phyloP scores from a whole-genome alignment of 2,329 filamentous ascomycete species.

The Neonectria neomacrospora region DNA sequence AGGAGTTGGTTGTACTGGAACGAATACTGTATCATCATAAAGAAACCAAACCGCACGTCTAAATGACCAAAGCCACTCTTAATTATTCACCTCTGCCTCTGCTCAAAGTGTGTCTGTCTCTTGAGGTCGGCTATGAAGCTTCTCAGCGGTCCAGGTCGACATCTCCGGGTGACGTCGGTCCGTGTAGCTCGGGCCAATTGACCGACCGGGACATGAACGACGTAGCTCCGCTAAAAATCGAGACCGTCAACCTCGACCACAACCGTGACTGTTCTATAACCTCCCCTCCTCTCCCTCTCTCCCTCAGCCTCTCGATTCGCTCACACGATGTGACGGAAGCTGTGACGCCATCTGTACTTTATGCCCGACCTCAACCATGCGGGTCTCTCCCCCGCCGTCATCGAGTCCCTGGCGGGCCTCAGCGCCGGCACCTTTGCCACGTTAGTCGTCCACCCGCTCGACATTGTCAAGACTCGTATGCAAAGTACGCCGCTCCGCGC shows the following conservation, averaged over 20 bases:
- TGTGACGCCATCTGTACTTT: slow-evolving; percentile 40
- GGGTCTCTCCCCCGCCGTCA: slow-evolving; percentile 77
- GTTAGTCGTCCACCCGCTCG: slow-evolving; percentile 88
- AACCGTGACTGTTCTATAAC: not conserved
- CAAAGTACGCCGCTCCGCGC: slow-evolving; percentile 70
- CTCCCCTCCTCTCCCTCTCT: not conserved
- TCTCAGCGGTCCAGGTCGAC: slow-evolving; percentile 23
- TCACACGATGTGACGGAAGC: slow-evolving; percentile 42
- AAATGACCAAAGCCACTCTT: slow-evolving; percentile 39
- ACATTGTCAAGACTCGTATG: slow-evolving; percentile 95
- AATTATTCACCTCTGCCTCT: slow-evolving; percentile 27
- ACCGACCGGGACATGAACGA: slow-evolving; percentile 1
- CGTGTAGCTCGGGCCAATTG: slow-evolving; percentile 25
- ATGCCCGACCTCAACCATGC: slow-evolving; percentile 63
- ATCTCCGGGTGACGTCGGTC: slow-evolving; percentile 23
- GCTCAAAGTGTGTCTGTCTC: slow-evolving; percentile 4
- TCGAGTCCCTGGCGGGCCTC: slow-evolving; percentile 91
- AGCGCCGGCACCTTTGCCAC: slow-evolving; percentile 89
- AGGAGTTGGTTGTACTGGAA: slow-evolving; percentile 39
- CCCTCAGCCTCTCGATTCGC: not conserved
- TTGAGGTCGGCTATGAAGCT: slow-evolving; percentile 20
- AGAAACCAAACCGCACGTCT: slow-evolving; percentile 21
- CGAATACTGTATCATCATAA: slow-evolving; percentile 41
- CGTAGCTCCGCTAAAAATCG: slow-evolving; percentile 24
- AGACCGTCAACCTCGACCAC: slow-evolving; percentile 1